phyloP scores from a whole-genome alignment of 164 flowering plant genomes.

The Piper betle region DNA sequence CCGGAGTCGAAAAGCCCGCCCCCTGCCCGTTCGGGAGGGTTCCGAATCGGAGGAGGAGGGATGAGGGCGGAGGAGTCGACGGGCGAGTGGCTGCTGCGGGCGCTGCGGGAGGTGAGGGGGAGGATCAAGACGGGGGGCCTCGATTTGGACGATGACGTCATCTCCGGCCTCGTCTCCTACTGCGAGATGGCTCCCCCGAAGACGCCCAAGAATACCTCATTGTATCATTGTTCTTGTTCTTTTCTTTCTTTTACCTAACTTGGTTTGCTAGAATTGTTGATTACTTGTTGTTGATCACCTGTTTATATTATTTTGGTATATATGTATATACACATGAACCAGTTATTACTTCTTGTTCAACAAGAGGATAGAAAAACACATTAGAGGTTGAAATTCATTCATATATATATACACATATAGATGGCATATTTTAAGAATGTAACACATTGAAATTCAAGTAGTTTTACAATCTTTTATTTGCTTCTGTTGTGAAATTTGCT shows the following conservation, averaged over 20 bases:
- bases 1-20: no score
- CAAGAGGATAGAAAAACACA: no score
- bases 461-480: neutral
- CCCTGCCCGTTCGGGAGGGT: neutral
- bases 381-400: no score
- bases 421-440: neutral
- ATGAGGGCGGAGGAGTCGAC: constrained; percentile 8
- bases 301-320: no score
- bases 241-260: neutral
- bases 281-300: no score
- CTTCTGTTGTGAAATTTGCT: neutral
- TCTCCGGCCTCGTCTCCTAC: constrained; percentile 84
- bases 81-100: constrained; percentile 77
- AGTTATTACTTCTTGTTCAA: no score
- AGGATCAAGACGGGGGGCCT: constrained; percentile 51
- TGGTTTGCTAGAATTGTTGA: neutral
- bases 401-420: no score
- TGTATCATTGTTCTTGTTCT: constrained; percentile 20
- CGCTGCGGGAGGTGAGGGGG: constrained; percentile 52
- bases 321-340: no score
- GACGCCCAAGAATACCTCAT: constrained; percentile 93
- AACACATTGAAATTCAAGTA: neutral
- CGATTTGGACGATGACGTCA: constrained; percentile 57
- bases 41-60: neutral
- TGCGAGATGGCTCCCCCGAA: constrained; percentile 75